Percentiles rank a stretch among this genome's conserved stretches.
Evolutionary conservation across 176 grass and related monocot species (phyloP).

Genomic region (Carex parvula): DNA sequence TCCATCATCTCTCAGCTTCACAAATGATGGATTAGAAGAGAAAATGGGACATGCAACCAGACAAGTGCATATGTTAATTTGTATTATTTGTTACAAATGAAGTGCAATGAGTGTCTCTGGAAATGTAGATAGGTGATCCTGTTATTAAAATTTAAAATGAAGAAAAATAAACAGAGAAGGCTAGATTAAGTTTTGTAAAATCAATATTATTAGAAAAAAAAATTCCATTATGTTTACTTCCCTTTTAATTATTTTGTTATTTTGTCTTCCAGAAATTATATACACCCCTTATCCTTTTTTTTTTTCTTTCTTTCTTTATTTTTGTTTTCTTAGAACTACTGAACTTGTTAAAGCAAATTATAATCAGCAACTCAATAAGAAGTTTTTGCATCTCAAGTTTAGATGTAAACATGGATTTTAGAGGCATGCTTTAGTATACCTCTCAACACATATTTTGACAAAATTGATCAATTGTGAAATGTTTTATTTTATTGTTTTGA

Average conservation of each 20-base stretch:
- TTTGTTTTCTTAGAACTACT: neutral
- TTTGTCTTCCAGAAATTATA: neutral
- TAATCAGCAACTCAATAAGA: neutral
- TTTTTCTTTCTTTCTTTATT: too few relatives aligned
- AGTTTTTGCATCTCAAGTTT: neutral
- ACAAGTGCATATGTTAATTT: too few relatives aligned
- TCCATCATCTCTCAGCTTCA: neutral
- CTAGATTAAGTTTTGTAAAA: neutral
- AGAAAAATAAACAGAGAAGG: neutral
- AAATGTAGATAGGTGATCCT: constrained; percentile 1
- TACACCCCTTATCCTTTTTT: neutral
- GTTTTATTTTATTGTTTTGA: too few relatives aligned
- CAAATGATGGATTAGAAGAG: neutral
- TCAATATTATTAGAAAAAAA: neutral
- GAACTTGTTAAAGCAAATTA: neutral
- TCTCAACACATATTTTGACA: too few relatives aligned
- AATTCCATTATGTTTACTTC: neutral
- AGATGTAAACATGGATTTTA: neutral
- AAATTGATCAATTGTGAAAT: too few relatives aligned
- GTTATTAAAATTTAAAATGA: neutral
- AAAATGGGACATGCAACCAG: too few relatives aligned
- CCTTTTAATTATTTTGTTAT: neutral
- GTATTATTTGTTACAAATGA: too few relatives aligned
- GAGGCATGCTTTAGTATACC: too few relatives aligned
- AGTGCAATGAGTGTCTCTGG: neutral